Conservation (phyloP, 352 stramenopile species). For the Globisporangium cystogenes region DNA sequence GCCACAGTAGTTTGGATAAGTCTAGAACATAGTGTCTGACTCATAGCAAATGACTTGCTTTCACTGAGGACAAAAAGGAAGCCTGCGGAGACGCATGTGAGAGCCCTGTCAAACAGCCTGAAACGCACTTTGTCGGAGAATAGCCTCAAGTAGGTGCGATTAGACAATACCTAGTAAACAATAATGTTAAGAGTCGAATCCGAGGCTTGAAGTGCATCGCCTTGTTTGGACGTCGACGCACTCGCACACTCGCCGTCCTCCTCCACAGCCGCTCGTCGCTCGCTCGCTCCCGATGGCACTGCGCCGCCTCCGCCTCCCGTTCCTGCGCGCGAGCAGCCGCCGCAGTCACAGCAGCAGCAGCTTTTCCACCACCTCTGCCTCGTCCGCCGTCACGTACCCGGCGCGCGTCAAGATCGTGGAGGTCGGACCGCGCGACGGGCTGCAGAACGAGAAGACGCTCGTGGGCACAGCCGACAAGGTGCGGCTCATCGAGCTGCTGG, state of each 20-base stretch:
- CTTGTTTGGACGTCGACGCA: neutral
- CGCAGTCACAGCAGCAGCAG: neutral
- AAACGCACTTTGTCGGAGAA: too few relatives aligned
- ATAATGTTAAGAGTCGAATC: neutral
- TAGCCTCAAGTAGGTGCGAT: neutral
- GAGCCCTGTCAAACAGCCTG: neutral
- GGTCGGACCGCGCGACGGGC: slow-evolving; percentile 93
- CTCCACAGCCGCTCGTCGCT: too few relatives aligned
- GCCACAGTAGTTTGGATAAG: too few relatives aligned
- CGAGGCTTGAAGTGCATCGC: neutral
- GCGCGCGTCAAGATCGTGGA: slow-evolving; percentile 89
- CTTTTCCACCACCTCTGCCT: neutral
- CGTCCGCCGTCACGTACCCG: slow-evolving; percentile 35
- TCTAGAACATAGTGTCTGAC: too few relatives aligned
- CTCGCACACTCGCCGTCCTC: neutral
- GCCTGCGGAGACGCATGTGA: neutral
- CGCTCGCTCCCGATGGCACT: neutral
- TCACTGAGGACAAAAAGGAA: too few relatives aligned
- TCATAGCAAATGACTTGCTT: too few relatives aligned
- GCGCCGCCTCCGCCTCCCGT: slow-evolving; percentile 1
- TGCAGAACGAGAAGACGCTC: slow-evolving; percentile 93
- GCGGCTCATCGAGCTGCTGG: slow-evolving; percentile 88
- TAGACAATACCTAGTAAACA: neutral
- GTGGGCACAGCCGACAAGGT: slow-evolving; percentile 91
- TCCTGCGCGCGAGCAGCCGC: neutral